Conservation (phyloP, 148 eudicot genomes). For the Dysphania ambrosioides region DNA sequence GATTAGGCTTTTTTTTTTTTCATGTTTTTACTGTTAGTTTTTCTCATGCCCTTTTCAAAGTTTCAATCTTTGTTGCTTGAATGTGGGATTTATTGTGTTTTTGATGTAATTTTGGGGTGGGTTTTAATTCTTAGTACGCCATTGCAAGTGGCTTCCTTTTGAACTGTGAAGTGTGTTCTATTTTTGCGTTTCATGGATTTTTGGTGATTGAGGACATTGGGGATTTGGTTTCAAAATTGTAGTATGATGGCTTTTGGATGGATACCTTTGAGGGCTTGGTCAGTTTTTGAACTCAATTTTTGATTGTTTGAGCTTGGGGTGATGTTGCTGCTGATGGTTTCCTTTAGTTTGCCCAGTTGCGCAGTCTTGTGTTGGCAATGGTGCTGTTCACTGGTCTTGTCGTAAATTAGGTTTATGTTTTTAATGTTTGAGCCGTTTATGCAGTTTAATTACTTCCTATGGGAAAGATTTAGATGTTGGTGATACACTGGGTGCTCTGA, state of each 20-base stretch:
- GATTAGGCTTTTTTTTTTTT: background rate
- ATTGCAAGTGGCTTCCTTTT: conserved; percentile 12
- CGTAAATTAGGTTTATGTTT: background rate
- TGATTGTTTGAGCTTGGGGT: background rate
- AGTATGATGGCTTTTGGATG: background rate
- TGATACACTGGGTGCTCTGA: background rate
- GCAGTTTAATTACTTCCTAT: background rate
- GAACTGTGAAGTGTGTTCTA: background rate
- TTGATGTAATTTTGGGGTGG: background rate
- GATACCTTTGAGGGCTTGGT: background rate
- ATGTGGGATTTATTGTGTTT: background rate
- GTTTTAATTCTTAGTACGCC: background rate
- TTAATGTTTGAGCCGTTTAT: background rate
- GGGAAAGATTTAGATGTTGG: background rate
- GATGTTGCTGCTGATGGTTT: background rate
- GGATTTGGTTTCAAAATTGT: background rate
- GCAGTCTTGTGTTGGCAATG: background rate
- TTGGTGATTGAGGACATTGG: background rate
- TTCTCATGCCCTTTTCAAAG: no score
- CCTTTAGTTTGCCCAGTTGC: background rate
- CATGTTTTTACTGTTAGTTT: background rate
- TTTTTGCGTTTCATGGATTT: background rate
- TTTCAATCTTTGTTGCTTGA: background rate
- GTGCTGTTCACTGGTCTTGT: background rate
- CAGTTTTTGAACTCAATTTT: background rate